Base-by-base conservation (phyloP, 2,329 filamentous ascomycete species). In the Endothia cerciana region DNA sequence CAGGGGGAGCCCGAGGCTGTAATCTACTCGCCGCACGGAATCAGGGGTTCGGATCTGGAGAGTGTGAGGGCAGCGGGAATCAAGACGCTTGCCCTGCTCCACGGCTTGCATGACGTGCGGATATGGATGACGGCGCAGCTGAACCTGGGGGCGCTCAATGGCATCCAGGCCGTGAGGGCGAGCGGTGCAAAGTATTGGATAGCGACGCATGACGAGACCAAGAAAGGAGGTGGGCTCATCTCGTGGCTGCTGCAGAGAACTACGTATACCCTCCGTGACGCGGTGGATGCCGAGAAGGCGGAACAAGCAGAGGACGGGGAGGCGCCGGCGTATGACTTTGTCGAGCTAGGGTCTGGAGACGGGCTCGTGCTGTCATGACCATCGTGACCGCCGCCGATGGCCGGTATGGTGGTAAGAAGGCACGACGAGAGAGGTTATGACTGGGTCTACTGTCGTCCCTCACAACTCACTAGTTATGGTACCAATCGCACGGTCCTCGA, bases 1-100 rank as follows among this genome's bases (percentile, higher is more conserved):
- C n/a, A n/a, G n/a, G n/a, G n/a, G 6, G 30, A 61, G 6, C 81
- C 80, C 0, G 85, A 89, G 73, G 85, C 83, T 15, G 73, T 90
- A 38, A 77, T 91, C 43, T 90, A 90, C 76, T 87, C 87, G 0
- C 88, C 88, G 0, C 88, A 90, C 72, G 87, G 87, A 40, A 85
- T 90, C 60, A 76, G 79, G 0, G 75, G 80, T 19, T 69, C 76
- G 0, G 81, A 83, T 25, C 75, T 89, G 4, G 69, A 72, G 0
- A 75, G 79, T 0, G 72, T 89, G 8, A 74, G 75, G 0, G 68
- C 69, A 0, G 81, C 83, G 0, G 74, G 79, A 0, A 74, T 90
- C 38, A 73, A 77, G 2, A 83, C 83, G 0, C 78, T 90, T 0
- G 87, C 85, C 0, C 80, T 91, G 59, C 75, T 91, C 8, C 89